Percentiles rank a stretch among this genome's conserved stretches.
phyloP scores from a whole-genome alignment of 495 filamentous ascomycete genomes.

The Penicillium arizonense region DNA sequence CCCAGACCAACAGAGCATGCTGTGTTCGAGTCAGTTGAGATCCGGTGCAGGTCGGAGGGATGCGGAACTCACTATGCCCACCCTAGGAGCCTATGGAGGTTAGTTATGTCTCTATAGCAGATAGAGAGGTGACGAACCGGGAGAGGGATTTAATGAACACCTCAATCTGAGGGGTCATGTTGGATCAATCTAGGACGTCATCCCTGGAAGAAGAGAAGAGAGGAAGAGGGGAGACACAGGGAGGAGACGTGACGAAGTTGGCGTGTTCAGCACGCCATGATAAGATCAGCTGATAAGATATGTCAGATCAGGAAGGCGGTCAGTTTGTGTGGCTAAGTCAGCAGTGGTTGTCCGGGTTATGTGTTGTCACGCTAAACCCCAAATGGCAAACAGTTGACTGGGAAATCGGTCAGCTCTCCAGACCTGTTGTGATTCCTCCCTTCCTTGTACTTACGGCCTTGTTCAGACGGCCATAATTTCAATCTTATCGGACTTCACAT shows the following conservation, averaged over 20 bases:
- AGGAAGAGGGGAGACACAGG: neutral
- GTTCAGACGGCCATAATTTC: constrained; percentile 9
- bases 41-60: too few relatives aligned
- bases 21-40: constrained; percentile 14
- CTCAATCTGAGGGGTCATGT: constrained; percentile 31
- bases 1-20: constrained; percentile 72
- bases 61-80: constrained; percentile 42
- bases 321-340: constrained; percentile 20
- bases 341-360: constrained; percentile 45
- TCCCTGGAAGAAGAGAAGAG: neutral
- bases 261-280: constrained; percentile 5
- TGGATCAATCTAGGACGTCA: neutral
- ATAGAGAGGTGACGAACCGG: constrained; percentile 29
- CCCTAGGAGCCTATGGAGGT: constrained; percentile 33
- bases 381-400: constrained; percentile 41
- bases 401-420: constrained; percentile 15
- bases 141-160: constrained; percentile 43
- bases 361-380: constrained; percentile 37
- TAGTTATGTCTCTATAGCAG: neutral
- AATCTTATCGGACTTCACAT: constrained; percentile 7
- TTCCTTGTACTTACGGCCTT: constrained; percentile 12
- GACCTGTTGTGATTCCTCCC: constrained; percentile 22
- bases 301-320: constrained; percentile 23
- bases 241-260: neutral
- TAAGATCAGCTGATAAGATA: constrained; percentile 22